Evolutionary conservation across 768 basidiomycete genomes (phyloP).

Genomic region (Heimioporus sp.): DNA sequence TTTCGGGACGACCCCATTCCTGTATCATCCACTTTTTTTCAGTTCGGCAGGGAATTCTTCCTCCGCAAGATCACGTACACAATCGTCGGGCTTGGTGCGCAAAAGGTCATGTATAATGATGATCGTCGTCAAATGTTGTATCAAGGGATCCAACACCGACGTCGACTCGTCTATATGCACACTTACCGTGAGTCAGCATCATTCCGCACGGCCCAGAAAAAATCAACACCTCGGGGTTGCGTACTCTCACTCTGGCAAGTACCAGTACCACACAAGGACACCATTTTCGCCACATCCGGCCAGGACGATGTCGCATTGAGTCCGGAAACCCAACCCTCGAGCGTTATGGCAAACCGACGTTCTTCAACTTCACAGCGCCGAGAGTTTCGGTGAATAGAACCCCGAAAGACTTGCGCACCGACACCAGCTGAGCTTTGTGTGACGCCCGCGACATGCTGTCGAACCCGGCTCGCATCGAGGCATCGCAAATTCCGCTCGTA

Average conservation of each 20-base stretch:
- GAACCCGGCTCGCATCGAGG: conserved; percentile 70
- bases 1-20: conserved; percentile 56
- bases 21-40: conserved; percentile 61
- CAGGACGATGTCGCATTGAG: conserved; percentile 88
- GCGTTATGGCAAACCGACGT: conserved; percentile 76
- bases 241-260: conserved; percentile 80
- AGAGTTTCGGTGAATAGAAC: conserved; percentile 81
- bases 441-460: conserved; percentile 70
- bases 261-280: conserved; percentile 78
- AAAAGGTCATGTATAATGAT: conserved; percentile 91
- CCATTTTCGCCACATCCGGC: conserved; percentile 54
- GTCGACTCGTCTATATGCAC: conserved; percentile 66
- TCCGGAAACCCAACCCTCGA: conserved; percentile 83
- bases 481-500: conserved; percentile 81
- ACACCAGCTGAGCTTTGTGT: conserved; percentile 65
- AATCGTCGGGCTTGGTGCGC: conserved; percentile 72
- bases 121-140: conserved; percentile 65
- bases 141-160: conserved; percentile 81
- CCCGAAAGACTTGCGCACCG: conserved; percentile 57
- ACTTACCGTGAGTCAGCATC: background rate
- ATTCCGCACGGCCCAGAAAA: background rate
- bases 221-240: conserved; percentile 88
- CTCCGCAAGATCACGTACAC: conserved; percentile 91
- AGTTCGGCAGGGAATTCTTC: conserved; percentile 85
- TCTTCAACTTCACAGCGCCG: too few relatives aligned